Percentiles rank a stretch among this genome's conserved stretches.
Evolutionary conservation across 139 green algal species (phyloP).

Genomic region (Mychonastes homosphaera): DNA sequence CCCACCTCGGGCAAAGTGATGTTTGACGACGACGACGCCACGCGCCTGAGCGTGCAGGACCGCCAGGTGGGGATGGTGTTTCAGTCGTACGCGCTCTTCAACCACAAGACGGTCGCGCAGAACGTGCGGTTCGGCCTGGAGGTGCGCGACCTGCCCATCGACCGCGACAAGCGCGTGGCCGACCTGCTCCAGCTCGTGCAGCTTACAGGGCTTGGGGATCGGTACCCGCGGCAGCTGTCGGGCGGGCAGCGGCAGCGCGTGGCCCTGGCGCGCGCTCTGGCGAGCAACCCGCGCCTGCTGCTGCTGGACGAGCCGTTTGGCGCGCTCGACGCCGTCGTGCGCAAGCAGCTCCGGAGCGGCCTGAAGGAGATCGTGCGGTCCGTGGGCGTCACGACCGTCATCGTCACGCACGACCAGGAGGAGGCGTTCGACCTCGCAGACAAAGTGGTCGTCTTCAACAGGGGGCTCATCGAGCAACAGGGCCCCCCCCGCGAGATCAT

Average conservation of each 20-base stretch:
- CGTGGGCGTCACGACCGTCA: constrained; percentile 65
- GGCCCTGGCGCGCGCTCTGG: constrained; percentile 81
- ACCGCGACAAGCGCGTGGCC: constrained; percentile 52
- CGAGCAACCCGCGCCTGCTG: constrained; percentile 57
- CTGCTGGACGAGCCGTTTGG: constrained; percentile 83
- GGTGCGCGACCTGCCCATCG: constrained; percentile 52
- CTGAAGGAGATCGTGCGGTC: constrained; percentile 59
- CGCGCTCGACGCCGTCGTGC: constrained; percentile 65
- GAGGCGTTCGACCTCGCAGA: constrained; percentile 78
- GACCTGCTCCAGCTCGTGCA: constrained; percentile 76
- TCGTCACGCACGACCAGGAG: constrained; percentile 88
- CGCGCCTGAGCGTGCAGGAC: constrained; percentile 32
- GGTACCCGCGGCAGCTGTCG: constrained; percentile 65
- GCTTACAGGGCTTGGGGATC: constrained; percentile 45
- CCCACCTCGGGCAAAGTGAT: constrained; percentile 51
- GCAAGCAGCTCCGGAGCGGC: constrained; percentile 47
- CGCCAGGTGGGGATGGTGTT: constrained; percentile 72
- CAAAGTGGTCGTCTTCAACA: constrained; percentile 41
- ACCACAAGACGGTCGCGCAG: constrained; percentile 78
- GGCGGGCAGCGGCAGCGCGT: constrained; percentile 85
- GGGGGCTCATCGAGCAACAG: too few species aligned
- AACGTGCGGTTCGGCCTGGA: constrained; percentile 83
- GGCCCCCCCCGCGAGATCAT: constrained; percentile 54
- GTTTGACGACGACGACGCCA: constrained; percentile 62
- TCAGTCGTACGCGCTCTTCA: constrained; percentile 86